Base-by-base conservation (phyloP, 495 filamentous ascomycete species). In the Sporormia fimetaria region DNA sequence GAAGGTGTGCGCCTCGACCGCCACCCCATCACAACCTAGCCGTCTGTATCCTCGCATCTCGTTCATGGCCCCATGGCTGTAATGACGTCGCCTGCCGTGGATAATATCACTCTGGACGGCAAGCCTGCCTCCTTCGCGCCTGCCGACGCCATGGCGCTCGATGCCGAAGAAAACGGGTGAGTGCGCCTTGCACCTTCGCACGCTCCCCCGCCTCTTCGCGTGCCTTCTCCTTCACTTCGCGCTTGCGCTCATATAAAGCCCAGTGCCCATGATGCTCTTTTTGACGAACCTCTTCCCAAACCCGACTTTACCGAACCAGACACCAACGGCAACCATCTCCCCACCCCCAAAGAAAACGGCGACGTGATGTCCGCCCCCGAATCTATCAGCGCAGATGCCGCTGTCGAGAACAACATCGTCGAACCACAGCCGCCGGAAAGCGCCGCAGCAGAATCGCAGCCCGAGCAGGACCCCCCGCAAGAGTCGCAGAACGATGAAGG, bases 51-150 rank as follows among this genome's bases (percentile, higher is more conserved):
- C 37, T 35, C 36, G 42, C 42, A 53, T 6, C 15, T 23, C 33
- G 22, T 52, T 44, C 29, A 54, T 49, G 51, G 51, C 36, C 51
- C 20, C 42, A 64, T 73, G 67, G 64, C 66, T 60, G 61, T 67
- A 37, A 75, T 78, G 71, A 64, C 70, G n/a, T 66, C 73, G 38
- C 63, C 51, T n/a, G 40, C 50, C 20, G 34, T 53, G 35, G 50
- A 53, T 16, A 44, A 43, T 30, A 30, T 64, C 16, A 49, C 63
- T 41, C 57, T 68, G 27, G 65, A 69, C 45, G 62, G 65, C 38
- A 75, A 71, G 59, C 56, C 60, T 14, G 57, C 57, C 44, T 54
- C 65, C 24, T 58, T 63, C 54, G 55, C 58, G 47, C 53, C 62
- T 36, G 54, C 58, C 34, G 66, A 68, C 45, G 59, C 61, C 49